Evolutionary conservation across 257 asterid species (phyloP).

Genomic region (Mentha longifolia): DNA sequence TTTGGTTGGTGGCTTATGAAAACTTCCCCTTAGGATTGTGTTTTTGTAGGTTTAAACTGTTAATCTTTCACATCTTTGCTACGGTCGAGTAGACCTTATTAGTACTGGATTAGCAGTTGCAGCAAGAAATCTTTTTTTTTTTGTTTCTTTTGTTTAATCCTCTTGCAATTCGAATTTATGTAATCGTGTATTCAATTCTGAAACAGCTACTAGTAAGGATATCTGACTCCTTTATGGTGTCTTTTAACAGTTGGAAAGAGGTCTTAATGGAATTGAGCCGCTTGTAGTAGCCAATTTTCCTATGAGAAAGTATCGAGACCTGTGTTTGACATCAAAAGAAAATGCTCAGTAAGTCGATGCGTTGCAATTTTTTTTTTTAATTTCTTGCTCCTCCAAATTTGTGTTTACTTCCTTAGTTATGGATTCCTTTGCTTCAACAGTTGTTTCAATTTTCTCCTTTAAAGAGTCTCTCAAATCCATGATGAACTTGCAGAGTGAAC

Average conservation of each 20-base stretch:
- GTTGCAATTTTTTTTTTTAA: neutral
- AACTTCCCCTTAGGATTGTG: slow-evolving; percentile 10
- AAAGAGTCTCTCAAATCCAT: too few relatives aligned
- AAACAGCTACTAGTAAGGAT: slow-evolving; percentile 5
- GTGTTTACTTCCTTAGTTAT: neutral
- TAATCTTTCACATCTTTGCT: too few relatives aligned
- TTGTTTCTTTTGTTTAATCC: slow-evolving; percentile 7
- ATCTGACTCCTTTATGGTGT: slow-evolving; percentile 25
- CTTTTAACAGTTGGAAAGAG: slow-evolving; percentile 71
- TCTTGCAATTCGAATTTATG: neutral
- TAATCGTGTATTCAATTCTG: neutral
- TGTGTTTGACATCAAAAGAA: slow-evolving; percentile 60
- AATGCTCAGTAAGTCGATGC: slow-evolving; percentile 69
- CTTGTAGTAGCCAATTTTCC: slow-evolving; percentile 74
- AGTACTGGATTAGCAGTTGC: too few relatives aligned
- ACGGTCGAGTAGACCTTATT: too few relatives aligned
- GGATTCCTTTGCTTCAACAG: neutral
- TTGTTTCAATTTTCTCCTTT: too few relatives aligned
- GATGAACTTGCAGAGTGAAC: neutral
- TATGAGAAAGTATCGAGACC: slow-evolving; percentile 59
- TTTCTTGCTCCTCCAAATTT: neutral
- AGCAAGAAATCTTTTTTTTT: neutral
- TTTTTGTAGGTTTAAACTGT: neutral
- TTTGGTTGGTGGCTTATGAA: neutral
- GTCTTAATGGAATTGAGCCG: slow-evolving; percentile 80